phyloP scores from a whole-genome alignment of 352 stramenopile species.

The Plasmopara viticola region DNA sequence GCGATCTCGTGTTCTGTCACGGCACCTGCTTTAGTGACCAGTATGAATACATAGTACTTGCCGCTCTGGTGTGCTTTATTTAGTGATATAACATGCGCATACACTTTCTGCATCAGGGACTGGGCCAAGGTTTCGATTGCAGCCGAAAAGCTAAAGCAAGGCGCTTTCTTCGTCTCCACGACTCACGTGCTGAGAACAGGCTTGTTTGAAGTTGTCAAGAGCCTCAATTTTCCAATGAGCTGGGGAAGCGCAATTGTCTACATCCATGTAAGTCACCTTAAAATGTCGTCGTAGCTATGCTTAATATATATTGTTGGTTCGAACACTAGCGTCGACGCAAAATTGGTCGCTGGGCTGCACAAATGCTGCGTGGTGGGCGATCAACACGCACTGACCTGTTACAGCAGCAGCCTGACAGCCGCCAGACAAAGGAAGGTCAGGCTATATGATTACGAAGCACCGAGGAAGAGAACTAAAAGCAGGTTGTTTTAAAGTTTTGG shows the following conservation, averaged over 20 bases:
- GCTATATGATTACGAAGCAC: too few species aligned
- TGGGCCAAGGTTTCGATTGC: constrained; percentile 73
- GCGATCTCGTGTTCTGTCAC: constrained; percentile 79
- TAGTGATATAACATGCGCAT: background rate
- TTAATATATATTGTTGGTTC: too few species aligned
- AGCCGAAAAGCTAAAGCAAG: constrained; percentile 80
- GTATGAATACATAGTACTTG: constrained; percentile 27
- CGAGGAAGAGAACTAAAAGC: too few species aligned
- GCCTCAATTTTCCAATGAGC: constrained; percentile 69
- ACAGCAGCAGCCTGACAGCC: constrained; percentile 21
- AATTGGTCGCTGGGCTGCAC: constrained; percentile 78
- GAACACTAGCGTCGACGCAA: constrained; percentile 57
- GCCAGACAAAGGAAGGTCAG: too few species aligned
- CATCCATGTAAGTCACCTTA: constrained; percentile 57
- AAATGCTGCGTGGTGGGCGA: constrained; percentile 76
- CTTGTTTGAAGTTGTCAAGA: constrained; percentile 81
- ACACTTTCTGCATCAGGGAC: constrained; percentile 32
- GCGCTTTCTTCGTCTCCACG: constrained; percentile 78
- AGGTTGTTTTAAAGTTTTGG: too few species aligned
- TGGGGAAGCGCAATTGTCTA: constrained; percentile 79
- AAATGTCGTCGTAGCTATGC: too few species aligned
- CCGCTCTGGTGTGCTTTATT: background rate
- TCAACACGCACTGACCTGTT: constrained; percentile 72
- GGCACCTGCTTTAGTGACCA: constrained; percentile 80
- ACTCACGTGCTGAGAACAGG: constrained; percentile 70